Evolutionary conservation across 495 filamentous ascomycete species (phyloP).

Genomic region (Xylaria bambusicola): DNA sequence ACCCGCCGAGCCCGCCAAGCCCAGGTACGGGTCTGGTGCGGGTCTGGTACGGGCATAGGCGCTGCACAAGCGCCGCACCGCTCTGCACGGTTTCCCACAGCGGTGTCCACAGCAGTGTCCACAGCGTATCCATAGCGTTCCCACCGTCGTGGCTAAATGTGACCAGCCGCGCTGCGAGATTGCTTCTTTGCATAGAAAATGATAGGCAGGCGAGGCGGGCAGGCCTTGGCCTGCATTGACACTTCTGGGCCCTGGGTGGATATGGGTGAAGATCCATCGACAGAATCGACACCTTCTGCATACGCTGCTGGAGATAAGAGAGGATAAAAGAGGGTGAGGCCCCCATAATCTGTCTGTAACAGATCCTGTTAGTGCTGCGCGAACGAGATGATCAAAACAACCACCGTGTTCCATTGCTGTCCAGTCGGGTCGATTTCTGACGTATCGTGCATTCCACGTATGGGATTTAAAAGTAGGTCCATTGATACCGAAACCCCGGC

Average conservation of each 20-base stretch:
- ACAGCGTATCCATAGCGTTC: neutral
- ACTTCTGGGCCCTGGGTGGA: conserved; percentile 6
- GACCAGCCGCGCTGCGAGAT: conserved; percentile 13
- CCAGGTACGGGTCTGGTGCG: no score
- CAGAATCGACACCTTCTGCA: no score
- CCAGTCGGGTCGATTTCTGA: no score
- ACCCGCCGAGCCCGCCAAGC: no score
- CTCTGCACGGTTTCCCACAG: no score
- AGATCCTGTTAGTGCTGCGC: neutral
- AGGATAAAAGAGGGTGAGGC: conserved; percentile 9
- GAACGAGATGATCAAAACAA: neutral
- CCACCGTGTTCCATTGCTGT: neutral
- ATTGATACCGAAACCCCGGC: no score
- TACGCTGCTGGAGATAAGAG: neutral
- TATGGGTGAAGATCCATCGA: neutral
- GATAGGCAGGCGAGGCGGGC: neutral
- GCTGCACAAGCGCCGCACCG: no score
- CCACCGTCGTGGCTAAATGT: conserved; percentile 8
- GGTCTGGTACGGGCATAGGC: no score
- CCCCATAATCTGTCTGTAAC: neutral
- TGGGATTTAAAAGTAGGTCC: no score
- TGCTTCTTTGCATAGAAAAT: conserved; percentile 3
- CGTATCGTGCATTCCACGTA: no score
- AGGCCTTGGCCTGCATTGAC: conserved; percentile 1
- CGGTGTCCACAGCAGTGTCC: neutral